Evolutionary conservation across 164 flowering plant genomes (phyloP).

Genomic region (Liquidambar formosana): DNA sequence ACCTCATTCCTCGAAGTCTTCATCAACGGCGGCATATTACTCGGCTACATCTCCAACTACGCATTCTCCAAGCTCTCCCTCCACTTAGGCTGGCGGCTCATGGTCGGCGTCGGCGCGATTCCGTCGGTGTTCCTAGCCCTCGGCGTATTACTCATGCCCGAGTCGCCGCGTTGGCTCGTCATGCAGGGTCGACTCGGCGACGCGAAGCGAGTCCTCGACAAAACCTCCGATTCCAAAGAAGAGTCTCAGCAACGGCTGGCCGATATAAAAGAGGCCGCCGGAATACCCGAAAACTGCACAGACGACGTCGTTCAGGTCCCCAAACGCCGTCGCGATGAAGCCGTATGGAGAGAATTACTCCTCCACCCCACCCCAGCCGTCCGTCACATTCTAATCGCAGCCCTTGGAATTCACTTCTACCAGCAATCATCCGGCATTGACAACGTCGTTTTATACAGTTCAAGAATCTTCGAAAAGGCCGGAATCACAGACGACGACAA

Average conservation of each 20-base stretch:
- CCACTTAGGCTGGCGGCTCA: conserved; percentile 56
- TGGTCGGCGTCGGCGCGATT: conserved; percentile 67
- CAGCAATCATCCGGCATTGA: conserved; percentile 73
- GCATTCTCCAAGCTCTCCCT: conserved; percentile 46
- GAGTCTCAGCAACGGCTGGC: conserved; percentile 46
- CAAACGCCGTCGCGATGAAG: conserved; percentile 42
- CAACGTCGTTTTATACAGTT: conserved; percentile 69
- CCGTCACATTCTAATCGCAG: conserved; percentile 49
- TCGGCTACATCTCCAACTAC: conserved; percentile 69
- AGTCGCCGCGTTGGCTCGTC: conserved; percentile 78
- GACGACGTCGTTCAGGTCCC: conserved; percentile 47
- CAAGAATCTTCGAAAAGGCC: conserved; percentile 57
- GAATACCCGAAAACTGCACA: conserved; percentile 42
- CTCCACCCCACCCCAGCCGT: conserved; percentile 56
- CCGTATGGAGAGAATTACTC: conserved; percentile 61
- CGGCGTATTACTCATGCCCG: conserved; percentile 58
- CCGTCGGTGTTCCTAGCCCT: conserved; percentile 48
- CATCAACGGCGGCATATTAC: too few relatives aligned
- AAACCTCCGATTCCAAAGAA: conserved; percentile 47
- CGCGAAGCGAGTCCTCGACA: conserved; percentile 49
- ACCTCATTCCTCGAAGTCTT: too few relatives aligned
- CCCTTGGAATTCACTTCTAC: conserved; percentile 68
- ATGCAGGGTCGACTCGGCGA: conserved; percentile 67
- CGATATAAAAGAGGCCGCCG: conserved; percentile 61
- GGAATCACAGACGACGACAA: conserved; percentile 35